These are phyloP conservation scores for Exophiala sp. DNA, from an alignment of 2,329 filamentous ascomycete genomes.

Conservation along the genomic window DNA sequence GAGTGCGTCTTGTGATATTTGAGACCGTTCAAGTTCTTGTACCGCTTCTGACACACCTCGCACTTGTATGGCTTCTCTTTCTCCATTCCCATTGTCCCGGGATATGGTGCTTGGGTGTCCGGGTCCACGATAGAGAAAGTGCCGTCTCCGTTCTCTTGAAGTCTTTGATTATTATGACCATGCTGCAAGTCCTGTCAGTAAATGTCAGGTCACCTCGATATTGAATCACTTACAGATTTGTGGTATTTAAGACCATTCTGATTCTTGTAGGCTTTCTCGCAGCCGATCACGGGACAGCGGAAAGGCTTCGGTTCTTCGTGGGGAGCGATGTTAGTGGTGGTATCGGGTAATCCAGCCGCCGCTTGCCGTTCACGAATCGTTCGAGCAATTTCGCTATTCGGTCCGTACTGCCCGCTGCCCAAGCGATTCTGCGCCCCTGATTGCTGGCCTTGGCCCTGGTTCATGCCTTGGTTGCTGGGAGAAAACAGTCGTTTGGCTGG, in stretches of 20 bases:
- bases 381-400: slow-evolving; percentile 68
- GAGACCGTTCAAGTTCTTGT: slow-evolving; percentile 97
- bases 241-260: slow-evolving; percentile 96
- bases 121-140: slow-evolving; percentile 98
- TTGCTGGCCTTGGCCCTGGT: slow-evolving; percentile 46
- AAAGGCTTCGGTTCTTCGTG: slow-evolving; percentile 96
- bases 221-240: slow-evolving; percentile 54
- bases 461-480: slow-evolving; percentile 66
- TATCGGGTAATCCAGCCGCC: slow-evolving; percentile 50
- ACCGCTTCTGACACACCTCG: slow-evolving; percentile 93
- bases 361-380: slow-evolving; percentile 60
- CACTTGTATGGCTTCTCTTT: slow-evolving; percentile 99
- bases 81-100: slow-evolving; percentile 97
- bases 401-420: slow-evolving; percentile 66
- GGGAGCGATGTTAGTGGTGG: slow-evolving; percentile 42
- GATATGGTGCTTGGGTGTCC: slow-evolving; percentile 87
- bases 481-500: slow-evolving; percentile 91
- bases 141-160: slow-evolving; percentile 93
- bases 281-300: slow-evolving; percentile 94
- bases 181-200: slow-evolving; percentile 49
- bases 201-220: slow-evolving; percentile 12
- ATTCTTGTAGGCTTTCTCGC: slow-evolving; percentile 97
- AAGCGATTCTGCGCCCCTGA: slow-evolving; percentile 68
- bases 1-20: slow-evolving; percentile 92
- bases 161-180: slow-evolving; percentile 90